Percentiles rank a stretch among this genome's conserved stretches.
Conservation (phyloP, 2,329 filamentous ascomycete genomes). For the Colletotrichum tropicicola region DNA sequence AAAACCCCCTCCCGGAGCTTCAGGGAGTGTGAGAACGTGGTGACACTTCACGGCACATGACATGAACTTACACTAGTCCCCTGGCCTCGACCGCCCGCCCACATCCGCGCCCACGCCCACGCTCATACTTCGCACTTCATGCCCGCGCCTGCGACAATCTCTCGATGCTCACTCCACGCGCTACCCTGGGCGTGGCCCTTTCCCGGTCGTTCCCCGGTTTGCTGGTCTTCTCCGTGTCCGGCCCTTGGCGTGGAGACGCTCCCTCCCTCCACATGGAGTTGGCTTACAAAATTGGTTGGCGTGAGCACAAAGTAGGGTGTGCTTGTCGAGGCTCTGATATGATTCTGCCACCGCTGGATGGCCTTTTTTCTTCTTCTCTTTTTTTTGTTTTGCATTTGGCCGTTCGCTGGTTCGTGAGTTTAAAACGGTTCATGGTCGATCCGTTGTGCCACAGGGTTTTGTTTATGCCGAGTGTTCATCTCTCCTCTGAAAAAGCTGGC, state of each 20-base stretch:
- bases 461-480: too few relatives aligned
- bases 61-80: constrained; percentile 17
- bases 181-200: constrained; percentile 18
- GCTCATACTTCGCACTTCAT: too few relatives aligned
- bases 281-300: constrained; percentile 1
- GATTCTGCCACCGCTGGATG: not conserved
- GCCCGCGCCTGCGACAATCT: constrained; percentile 12
- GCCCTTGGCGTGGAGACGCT: constrained; percentile 25
- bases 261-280: not conserved
- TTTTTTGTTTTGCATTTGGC: not conserved
- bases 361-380: too few relatives aligned
- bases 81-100: constrained; percentile 12
- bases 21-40: constrained; percentile 20
- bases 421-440: not conserved
- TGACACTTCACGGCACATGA: constrained; percentile 26
- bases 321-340: not conserved
- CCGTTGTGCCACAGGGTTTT: too few relatives aligned
- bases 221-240: constrained; percentile 11
- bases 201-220: constrained; percentile 24
- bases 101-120: too few relatives aligned
- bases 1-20: constrained; percentile 1
- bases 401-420: not conserved
- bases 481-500: too few relatives aligned
- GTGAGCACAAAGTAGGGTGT: not conserved
- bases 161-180: constrained; percentile 20